Evolutionary conservation across 2,329 filamentous ascomycete genomes (phyloP), one percentile per base, ranked within the genome.

Genomic region (Phoma herbarum): DNA sequence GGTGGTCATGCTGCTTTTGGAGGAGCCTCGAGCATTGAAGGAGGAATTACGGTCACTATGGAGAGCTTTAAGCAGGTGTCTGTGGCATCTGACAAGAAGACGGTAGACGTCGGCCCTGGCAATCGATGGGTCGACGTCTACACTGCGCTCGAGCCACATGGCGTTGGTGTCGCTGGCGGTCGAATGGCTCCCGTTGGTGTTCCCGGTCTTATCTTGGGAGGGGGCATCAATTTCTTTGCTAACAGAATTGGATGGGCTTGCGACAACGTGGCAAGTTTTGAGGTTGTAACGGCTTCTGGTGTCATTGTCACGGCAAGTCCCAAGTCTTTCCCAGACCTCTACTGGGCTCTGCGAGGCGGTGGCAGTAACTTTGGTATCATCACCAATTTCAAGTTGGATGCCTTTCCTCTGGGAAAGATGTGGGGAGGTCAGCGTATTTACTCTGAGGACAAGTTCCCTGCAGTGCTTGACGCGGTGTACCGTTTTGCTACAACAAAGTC

Each of bases 121-220:
- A 70, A 70, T 41, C 62, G 52, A 20, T 78, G 77, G 75, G 59
- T 59, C 11, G 63, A 74, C 28, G 69, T 77, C 69, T 76, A 59
- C 48, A 57, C 11, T 23, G 41, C 16, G 47, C 71, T 37, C 57
- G 74, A 47, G 33, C 52, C 9, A 14, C 65, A 35, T 43, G 61
- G 39, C 29, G 71, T 46, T 1, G 60, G 63, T 28, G 74, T 72
- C 7, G 55, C 70, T 14, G 72, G 71, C 20, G 73, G 75, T n/a
- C 62, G 75, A 2, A 66, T 63, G 61, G 63, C 63, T 54, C 65
- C 71, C 1, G 59, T 76, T 14, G 74, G 74, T 0, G 69, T 75
- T 37, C 72, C 68, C 12, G 74, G 74, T 23, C 62, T 75, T 14
- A 68, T 66, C n/a, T 61, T 74, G 12, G 74, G 72, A 22, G 68